phyloP scores from a whole-genome alignment of 1,284 basidiomycete species.

The Ceratobasidium sp. region DNA sequence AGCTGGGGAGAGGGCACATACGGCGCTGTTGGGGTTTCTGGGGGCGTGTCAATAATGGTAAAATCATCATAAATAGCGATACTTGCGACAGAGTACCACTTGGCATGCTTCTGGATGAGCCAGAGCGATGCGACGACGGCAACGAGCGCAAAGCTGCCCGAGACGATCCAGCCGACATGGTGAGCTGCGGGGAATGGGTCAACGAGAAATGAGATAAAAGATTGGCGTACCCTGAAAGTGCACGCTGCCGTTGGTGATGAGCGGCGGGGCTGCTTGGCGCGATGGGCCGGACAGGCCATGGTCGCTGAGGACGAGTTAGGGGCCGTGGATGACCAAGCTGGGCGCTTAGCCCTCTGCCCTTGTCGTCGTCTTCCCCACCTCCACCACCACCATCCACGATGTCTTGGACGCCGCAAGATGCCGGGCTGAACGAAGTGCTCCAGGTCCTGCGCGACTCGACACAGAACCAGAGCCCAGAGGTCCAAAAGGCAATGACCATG shows the following conservation, averaged over 20 bases:
- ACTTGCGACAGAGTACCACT: constrained; percentile 73
- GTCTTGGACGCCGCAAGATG: constrained; percentile 76
- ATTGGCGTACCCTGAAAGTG: constrained; percentile 63
- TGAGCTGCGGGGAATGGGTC: constrained; percentile 54
- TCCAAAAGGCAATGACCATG: constrained; percentile 78
- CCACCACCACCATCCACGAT: constrained; percentile 13
- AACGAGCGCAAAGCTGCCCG: constrained; percentile 65
- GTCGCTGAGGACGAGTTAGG: not conserved
- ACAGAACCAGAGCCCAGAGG: constrained; percentile 66
- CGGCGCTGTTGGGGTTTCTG: constrained; percentile 74
- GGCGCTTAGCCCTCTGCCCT: constrained; percentile 4
- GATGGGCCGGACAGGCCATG: constrained; percentile 29
- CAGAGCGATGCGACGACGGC: constrained; percentile 68
- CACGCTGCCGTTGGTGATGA: constrained; percentile 68
- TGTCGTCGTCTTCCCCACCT: not conserved
- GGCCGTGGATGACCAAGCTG: not conserved
- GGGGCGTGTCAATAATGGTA: constrained; percentile 1
- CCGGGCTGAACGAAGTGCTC: constrained; percentile 82
- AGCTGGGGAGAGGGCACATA: constrained; percentile 49
- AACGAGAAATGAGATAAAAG: constrained; percentile 39
- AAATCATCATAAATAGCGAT: not conserved
- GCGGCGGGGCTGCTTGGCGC: constrained; percentile 52
- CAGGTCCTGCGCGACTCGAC: constrained; percentile 86
- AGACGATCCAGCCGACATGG: constrained; percentile 75
- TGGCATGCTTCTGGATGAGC: constrained; percentile 74